Evolutionary conservation across 2,329 filamentous ascomycete genomes (phyloP).

Genomic region (Paracoccidioides brasiliensis): DNA sequence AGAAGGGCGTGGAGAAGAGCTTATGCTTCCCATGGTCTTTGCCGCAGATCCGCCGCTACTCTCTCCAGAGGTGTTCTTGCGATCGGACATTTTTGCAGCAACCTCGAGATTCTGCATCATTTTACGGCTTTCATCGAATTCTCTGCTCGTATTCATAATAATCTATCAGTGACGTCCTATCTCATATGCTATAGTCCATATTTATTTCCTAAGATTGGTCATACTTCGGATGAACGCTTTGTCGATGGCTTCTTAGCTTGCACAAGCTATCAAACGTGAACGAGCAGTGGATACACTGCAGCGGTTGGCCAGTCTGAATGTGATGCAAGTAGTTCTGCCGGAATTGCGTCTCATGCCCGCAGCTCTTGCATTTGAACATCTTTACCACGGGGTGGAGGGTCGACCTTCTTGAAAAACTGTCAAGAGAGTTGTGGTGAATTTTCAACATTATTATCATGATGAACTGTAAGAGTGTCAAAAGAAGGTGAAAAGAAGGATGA

Average conservation of each 20-base stretch:
- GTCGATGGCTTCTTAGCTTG: background rate
- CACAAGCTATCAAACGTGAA: constrained; percentile 2
- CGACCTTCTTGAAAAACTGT: background rate
- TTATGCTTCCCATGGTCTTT: background rate
- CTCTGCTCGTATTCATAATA: background rate
- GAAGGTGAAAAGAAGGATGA: no score
- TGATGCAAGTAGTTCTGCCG: background rate
- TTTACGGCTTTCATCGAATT: background rate
- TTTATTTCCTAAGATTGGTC: background rate
- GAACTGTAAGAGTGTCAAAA: no score
- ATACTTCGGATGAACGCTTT: background rate
- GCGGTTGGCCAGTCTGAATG: background rate
- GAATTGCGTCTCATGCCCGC: background rate
- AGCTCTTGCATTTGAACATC: constrained; percentile 1
- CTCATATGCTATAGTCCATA: no score
- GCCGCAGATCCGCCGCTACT: background rate
- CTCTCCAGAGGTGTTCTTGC: background rate
- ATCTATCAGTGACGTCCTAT: background rate
- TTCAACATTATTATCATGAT: no score
- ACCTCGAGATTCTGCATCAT: background rate
- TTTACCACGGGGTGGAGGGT: background rate
- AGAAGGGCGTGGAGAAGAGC: no score
- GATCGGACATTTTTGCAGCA: background rate
- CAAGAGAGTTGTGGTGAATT: no score
- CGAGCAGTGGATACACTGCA: background rate